phyloP scores from a whole-genome alignment of 805 yeast genomes.

The Wickerhamiella azymoides region DNA sequence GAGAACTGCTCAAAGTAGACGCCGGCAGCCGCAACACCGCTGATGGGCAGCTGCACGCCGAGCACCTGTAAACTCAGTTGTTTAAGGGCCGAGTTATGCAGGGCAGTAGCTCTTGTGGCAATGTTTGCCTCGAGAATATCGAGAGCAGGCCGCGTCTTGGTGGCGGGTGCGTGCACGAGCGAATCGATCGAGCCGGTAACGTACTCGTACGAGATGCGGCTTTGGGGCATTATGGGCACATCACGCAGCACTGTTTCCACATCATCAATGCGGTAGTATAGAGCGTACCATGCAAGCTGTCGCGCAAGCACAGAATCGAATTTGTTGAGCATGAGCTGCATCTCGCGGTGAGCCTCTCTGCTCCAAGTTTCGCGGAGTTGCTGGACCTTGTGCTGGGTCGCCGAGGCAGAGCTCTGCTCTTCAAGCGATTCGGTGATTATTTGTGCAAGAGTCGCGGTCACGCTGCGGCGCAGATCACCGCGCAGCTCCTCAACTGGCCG shows the following conservation, averaged over 20 bases:
- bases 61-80: slow-evolving; percentile 20
- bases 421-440: slow-evolving; percentile 15
- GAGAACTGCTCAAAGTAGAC: slow-evolving; percentile 21
- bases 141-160: slow-evolving; percentile 8
- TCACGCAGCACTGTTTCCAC: slow-evolving; percentile 19
- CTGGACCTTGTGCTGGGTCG: slow-evolving; percentile 12
- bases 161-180: slow-evolving; percentile 1
- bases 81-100: slow-evolving; percentile 23
- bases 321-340: slow-evolving; percentile 23
- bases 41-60: slow-evolving; percentile 26
- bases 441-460: slow-evolving; percentile 21
- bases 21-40: slow-evolving; percentile 23
- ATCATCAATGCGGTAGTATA: slow-evolving; percentile 27
- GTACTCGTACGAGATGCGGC: slow-evolving; percentile 21
- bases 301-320: slow-evolving; percentile 14
- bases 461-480: slow-evolving; percentile 15
- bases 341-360: slow-evolving; percentile 26
- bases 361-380: slow-evolving; percentile 24
- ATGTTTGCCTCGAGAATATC: slow-evolving; percentile 3
- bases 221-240: slow-evolving; percentile 19
- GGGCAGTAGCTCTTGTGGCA: slow-evolving; percentile 10
- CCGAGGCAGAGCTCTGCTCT: slow-evolving; percentile 8
- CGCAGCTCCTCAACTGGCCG: slow-evolving; percentile 11
- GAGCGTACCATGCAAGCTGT: slow-evolving; percentile 27
- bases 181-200: slow-evolving; percentile 23